phyloP scores from a whole-genome alignment of 441 rosid genomes.

The Corymbia citriodora region DNA sequence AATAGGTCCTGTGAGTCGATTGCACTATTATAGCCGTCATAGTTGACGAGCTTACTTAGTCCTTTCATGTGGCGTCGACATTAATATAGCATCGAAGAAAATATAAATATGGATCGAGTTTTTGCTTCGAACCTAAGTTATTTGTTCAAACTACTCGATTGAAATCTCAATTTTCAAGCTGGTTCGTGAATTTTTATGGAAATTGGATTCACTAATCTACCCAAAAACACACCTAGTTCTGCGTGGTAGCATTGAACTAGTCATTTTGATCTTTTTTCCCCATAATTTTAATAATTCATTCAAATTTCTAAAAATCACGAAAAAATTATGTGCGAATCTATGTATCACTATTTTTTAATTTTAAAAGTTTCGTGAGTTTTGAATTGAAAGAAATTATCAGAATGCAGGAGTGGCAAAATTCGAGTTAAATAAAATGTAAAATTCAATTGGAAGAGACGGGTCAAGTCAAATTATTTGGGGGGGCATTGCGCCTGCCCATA shows the following conservation, averaged over 20 bases:
- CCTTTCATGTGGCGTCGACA: rapidly evolving
- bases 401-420: not conserved
- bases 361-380: not conserved
- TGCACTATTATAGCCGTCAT: rapidly evolving
- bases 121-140: not conserved
- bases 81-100: not conserved
- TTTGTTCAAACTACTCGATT: not conserved
- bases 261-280: not conserved
- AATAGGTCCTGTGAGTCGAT: not conserved
- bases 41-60: not conserved
- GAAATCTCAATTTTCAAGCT: not conserved
- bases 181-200: not conserved
- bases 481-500: not conserved
- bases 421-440: not conserved
- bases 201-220: not conserved
- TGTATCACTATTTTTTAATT: not conserved
- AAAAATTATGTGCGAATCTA: not conserved
- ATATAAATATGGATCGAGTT: not conserved
- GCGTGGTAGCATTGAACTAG: not conserved
- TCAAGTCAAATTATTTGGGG: not conserved
- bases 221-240: not conserved
- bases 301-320: not conserved
- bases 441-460: not conserved
- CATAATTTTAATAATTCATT: not conserved
- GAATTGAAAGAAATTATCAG: not conserved